Evolutionary conservation across 768 basidiomycete species (phyloP), one percentile per base, ranked within the genome.

Genomic region (Boletus rubescentipes): DNA sequence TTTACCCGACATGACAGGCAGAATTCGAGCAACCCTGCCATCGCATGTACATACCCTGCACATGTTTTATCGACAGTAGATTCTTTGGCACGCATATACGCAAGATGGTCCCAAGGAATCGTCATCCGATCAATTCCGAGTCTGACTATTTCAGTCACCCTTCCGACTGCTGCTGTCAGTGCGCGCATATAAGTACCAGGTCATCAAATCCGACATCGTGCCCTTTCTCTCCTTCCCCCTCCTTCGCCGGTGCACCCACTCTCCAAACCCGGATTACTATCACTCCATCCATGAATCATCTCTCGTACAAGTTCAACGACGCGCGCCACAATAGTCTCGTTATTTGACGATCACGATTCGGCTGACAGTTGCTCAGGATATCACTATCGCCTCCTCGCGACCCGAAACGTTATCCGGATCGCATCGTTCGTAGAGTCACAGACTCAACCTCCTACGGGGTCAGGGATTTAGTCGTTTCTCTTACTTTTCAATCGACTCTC

Each of bases 21-120:
- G 15, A 20, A 23, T 46, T 14, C 10, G n/a, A 41, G 20, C 16
- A 40, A 39, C 8, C n/a, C 29, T 35, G 4, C 32, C 16, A 46
- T 35, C 30, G 30, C 39, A 39, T 61, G 55, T 62, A 58, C 47
- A 59, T 61, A 62, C 48, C 60, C 40, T 23, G 14, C 40, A 29
- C 16, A 34, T 20, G 9, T 16, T 42, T 23, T 36, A 21, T 57
- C 18, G n/a, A 23, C 21, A 9, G 14, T 54, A 31, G 29, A 42
- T 37, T n/a, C 21, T 26, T 35, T 37, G 3, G 43, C 12, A 18
- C 44, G 14, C 43, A 32, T n/a, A n/a, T n/a, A n/a, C n/a, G n/a
- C n/a, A n/a, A n/a, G n/a, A n/a, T n/a, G n/a, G n/a, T n/a, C n/a
- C n/a, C n/a, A n/a, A n/a, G n/a, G n/a, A n/a, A n/a, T n/a, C n/a